Base-by-base conservation (phyloP, 345 rosid genomes). In the Anastatica hierochuntica region DNA sequence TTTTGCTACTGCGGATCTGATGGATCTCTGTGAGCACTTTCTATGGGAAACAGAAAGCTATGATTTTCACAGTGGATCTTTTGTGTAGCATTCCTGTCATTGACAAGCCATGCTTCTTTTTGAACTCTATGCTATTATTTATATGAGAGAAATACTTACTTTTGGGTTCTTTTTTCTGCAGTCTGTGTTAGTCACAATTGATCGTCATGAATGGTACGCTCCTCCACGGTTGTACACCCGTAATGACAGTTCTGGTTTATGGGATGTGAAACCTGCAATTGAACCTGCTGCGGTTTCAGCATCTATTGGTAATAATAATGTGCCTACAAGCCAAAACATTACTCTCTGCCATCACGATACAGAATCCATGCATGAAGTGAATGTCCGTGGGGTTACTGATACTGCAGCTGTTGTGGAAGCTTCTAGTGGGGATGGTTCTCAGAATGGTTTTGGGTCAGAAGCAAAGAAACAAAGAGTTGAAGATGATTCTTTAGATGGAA, bases 201-300 rank as follows among this genome's bases (percentile, higher is more conserved):
- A 88, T 73, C 85, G 86, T 50, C 98, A 92, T 73, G 96, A 88
- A 66, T 92, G 98, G 98, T 92, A 85, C 60, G 88, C 87, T 41
- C 77, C 88, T 66, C 94, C 98, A 29, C 96, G 77, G 70, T 74
- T 79, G 70, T 92, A 85, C 60, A 83, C 82, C 45, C 95, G 98
- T 49, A 79, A 92, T 69, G 96, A 85, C 75, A 70, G 82, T 62
- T 63, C 85, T 29, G 98, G 98, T 56, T 66, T 88, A 49, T 92
- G 98, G 98, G 77, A 72, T 30, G 74, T 65, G 53, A 83, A 68
- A 65, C 78, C 88, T 57, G 95, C 95, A 29, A 55, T 78, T 53
- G 73, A 57, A 47, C 66, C 71, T 2, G 53, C 70, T 58, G 46
- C 74, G 29, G 23, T 55, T 45, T 64, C 72, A 47, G 68, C 79